These are phyloP conservation scores for Blastomyces silverae DNA, from an alignment of 2,329 filamentous ascomycete genomes.

Conservation along the genomic window DNA sequence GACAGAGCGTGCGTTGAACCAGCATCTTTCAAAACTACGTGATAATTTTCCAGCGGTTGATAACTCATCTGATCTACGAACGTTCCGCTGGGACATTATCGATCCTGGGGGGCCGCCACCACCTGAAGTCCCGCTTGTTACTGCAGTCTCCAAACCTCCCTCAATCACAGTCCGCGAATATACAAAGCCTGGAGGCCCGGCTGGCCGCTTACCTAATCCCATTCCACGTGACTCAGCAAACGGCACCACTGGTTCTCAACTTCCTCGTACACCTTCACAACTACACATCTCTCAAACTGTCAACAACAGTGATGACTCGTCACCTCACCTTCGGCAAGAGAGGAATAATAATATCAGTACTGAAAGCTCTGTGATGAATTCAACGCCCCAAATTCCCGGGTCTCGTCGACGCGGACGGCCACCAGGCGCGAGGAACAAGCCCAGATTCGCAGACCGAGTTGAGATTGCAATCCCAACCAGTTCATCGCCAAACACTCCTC, in stretches of 20 bases:
- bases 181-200: not conserved
- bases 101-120: conserved; percentile 48
- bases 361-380: not conserved
- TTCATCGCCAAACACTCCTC: conserved; percentile 15
- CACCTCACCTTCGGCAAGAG: not conserved
- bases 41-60: conserved; percentile 41
- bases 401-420: conserved; percentile 27
- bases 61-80: conserved; percentile 48
- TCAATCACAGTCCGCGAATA: conserved; percentile 18
- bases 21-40: conserved; percentile 49
- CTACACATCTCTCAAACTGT: conserved; percentile 14
- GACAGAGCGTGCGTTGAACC: conserved; percentile 52
- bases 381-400: conserved; percentile 12
- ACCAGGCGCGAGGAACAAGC: conserved; percentile 29
- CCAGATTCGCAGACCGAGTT: conserved; percentile 16
- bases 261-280: conserved; percentile 7
- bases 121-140: conserved; percentile 25
- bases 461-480: conserved; percentile 23
- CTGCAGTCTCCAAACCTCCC: conserved; percentile 25
- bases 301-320: conserved; percentile 6
- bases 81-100: conserved; percentile 56
- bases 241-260: not conserved
- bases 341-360: not conserved
- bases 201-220: conserved; percentile 12
- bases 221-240: conserved; percentile 16